These are phyloP conservation scores for Xylaria sp. DNA, from an alignment of 2,329 filamentous ascomycete genomes.

Conservation along the genomic window DNA sequence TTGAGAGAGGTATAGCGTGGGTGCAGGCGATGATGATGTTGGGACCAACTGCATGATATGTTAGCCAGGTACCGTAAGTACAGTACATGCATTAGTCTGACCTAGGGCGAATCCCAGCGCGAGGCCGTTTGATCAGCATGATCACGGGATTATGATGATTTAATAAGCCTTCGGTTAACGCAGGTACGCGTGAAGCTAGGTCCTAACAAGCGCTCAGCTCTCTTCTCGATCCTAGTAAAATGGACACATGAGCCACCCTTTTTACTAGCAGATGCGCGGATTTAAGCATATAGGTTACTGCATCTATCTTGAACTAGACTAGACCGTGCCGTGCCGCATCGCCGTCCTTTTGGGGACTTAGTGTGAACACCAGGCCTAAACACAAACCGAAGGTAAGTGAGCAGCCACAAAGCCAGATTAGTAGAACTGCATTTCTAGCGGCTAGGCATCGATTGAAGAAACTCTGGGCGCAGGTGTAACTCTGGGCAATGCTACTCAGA, in stretches of 20 bases:
- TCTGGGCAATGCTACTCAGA: constrained; percentile 1
- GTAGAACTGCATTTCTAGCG: constrained; percentile 28
- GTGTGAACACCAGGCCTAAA: background rate
- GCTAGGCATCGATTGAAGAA: constrained; percentile 16
- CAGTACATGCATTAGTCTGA: constrained; percentile 19
- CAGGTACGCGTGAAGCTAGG: constrained; percentile 30
- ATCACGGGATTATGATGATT: constrained; percentile 29
- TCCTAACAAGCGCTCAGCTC: constrained; percentile 11
- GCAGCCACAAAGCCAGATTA: constrained; percentile 7
- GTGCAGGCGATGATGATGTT: background rate
- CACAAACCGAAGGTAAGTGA: background rate
- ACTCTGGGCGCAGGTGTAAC: constrained; percentile 1
- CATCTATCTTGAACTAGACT: constrained; percentile 7
- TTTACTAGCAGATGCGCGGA: background rate
- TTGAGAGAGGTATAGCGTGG: background rate
- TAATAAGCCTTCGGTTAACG: constrained; percentile 23
- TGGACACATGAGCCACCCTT: constrained; percentile 4
- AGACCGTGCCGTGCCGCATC: constrained; percentile 31
- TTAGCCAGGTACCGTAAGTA: constrained; percentile 30
- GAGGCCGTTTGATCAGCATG: constrained; percentile 28
- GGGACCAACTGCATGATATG: constrained; percentile 17
- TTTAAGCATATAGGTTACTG: background rate
- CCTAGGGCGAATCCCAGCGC: constrained; percentile 7
- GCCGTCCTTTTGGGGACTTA: constrained; percentile 13
- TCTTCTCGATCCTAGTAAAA: constrained; percentile 9